Conservation (phyloP, 1,284 basidiomycete species). For the Stygiomarasmius scandens region DNA sequence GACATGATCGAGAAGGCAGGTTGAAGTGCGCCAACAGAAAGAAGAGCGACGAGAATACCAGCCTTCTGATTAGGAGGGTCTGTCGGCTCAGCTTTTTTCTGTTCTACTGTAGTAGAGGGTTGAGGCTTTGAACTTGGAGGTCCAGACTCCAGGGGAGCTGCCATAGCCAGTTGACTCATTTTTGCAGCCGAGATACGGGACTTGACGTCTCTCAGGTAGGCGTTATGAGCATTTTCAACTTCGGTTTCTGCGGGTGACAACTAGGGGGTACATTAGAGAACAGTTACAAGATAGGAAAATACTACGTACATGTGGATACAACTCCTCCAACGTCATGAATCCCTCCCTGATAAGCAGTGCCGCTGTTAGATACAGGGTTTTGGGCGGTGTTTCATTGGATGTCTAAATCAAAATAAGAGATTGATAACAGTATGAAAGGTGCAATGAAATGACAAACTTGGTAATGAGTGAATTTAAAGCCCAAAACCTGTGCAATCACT, state of each 20-base stretch:
- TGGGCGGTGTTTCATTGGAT: constrained; percentile 57
- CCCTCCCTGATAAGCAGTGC: constrained; percentile 90
- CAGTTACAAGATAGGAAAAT: constrained; percentile 3
- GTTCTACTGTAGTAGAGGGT: constrained; percentile 37
- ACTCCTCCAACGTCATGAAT: constrained; percentile 82
- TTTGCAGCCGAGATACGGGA: constrained; percentile 69
- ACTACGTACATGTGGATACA: constrained; percentile 80
- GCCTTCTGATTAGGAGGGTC: constrained; percentile 80
- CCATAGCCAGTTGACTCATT: constrained; percentile 84
- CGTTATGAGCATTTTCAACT: constrained; percentile 69
- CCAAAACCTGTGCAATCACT: constrained; percentile 88
- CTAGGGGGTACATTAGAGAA: constrained; percentile 38
- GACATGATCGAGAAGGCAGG: constrained; percentile 80
- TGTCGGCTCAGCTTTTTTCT: constrained; percentile 52
- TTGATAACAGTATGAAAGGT: constrained; percentile 88
- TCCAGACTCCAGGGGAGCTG: constrained; percentile 80
- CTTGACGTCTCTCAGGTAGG: constrained; percentile 71
- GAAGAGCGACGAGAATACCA: constrained; percentile 78
- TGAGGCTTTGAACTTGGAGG: constrained; percentile 40
- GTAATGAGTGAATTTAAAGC: constrained; percentile 94
- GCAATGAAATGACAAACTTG: constrained; percentile 72
- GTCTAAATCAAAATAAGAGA: constrained; percentile 27
- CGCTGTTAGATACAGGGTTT: constrained; percentile 78
- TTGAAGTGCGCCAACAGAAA: constrained; percentile 83
- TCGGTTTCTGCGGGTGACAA: constrained; percentile 75